A percentile compares a stretch with the other conserved stretches of the same genome.
Evolutionary conservation across 805 yeast genomes (phyloP).

Genomic region (Spathaspora boniae): DNA sequence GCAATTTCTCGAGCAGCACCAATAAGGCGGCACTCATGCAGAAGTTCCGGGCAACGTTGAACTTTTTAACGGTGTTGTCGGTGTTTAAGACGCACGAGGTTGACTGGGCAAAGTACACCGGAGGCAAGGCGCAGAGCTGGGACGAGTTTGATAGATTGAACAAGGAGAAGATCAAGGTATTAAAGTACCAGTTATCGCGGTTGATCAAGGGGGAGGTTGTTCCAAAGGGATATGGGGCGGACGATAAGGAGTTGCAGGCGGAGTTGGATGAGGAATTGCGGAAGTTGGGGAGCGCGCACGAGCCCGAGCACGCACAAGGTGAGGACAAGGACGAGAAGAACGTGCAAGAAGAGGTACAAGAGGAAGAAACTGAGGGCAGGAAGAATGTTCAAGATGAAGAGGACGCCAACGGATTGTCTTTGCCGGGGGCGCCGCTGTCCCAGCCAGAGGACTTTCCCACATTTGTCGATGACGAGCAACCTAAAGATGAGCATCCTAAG

Average conservation of each 20-base stretch:
- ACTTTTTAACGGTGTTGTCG: constrained; percentile 28
- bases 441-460: constrained; percentile 4
- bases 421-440: constrained; percentile 15
- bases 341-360: constrained; percentile 1
- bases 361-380: constrained; percentile 1
- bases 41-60: constrained; percentile 34
- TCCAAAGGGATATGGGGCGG: constrained; percentile 10
- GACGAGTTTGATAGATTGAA: constrained; percentile 24
- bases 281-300: no score
- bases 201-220: constrained; percentile 36
- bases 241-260: constrained; percentile 16
- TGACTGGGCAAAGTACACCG: constrained; percentile 32
- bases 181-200: constrained; percentile 37
- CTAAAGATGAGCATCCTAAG: no score
- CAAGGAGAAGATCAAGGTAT: constrained; percentile 30
- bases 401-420: not conserved
- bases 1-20: constrained; percentile 17
- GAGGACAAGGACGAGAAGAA: constrained; percentile 3
- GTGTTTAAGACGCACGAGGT: constrained; percentile 26
- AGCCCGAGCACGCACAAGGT: constrained; percentile 15
- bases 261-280: constrained; percentile 27
- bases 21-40: constrained; percentile 26
- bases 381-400: not conserved
- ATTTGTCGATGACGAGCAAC: constrained; percentile 11
- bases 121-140: constrained; percentile 26